Conservation (phyloP, 805 yeast genomes). For the Barnettozyma vustinii region DNA sequence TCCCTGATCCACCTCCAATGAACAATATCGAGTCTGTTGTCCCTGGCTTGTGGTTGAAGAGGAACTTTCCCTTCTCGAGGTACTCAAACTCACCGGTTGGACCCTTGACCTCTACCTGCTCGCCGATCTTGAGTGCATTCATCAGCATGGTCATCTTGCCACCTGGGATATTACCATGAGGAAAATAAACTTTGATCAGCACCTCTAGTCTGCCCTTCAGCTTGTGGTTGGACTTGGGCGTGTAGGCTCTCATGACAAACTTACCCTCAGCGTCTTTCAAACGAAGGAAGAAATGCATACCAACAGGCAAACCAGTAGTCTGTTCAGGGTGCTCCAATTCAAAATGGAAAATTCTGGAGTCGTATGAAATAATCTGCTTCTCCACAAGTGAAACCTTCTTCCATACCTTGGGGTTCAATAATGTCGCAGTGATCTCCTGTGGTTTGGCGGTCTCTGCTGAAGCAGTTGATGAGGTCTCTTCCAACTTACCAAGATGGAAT, state of each 20-base stretch:
- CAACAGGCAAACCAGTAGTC: conserved; percentile 29
- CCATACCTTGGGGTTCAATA: conserved; percentile 29
- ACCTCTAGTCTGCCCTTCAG: conserved; percentile 26
- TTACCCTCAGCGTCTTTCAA: conserved; percentile 21
- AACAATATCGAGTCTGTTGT: conserved; percentile 33
- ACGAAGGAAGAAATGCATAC: conserved; percentile 29
- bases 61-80: conserved; percentile 44
- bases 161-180: conserved; percentile 26
- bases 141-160: conserved; percentile 29
- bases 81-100: conserved; percentile 64
- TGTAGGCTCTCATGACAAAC: conserved; percentile 30
- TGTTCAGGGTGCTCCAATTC: conserved; percentile 28
- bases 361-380: conserved; percentile 25
- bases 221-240: conserved; percentile 28
- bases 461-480: background rate
- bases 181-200: conserved; percentile 30
- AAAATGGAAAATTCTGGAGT: conserved; percentile 27
- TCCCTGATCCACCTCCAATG: conserved; percentile 81
- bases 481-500: conserved; percentile 25
- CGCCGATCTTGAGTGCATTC: conserved; percentile 35
- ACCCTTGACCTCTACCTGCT: conserved; percentile 62
- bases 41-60: conserved; percentile 38
- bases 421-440: conserved; percentile 10
- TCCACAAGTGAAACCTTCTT: conserved; percentile 18
- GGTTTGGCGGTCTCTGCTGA: background rate